Evolutionary conservation across 768 basidiomycete genomes (phyloP).

Genomic region (Exsudoporus frostii): DNA sequence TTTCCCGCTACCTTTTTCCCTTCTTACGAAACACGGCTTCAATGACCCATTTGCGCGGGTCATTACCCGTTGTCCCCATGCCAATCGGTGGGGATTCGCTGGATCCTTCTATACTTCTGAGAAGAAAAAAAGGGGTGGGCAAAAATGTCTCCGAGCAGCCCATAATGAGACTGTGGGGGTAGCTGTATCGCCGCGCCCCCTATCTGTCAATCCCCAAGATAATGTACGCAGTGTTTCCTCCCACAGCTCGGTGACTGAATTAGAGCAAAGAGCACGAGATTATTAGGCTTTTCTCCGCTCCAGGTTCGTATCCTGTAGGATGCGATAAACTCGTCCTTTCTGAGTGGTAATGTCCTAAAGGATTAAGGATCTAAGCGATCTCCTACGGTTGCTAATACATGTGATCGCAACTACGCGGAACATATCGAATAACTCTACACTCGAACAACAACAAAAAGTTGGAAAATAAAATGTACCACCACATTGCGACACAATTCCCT

Average conservation of each 20-base stretch:
- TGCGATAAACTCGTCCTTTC: neutral
- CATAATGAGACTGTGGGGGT: neutral
- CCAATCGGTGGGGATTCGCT: neutral
- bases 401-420: slow-evolving; percentile 1
- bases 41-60: neutral
- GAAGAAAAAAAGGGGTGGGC: neutral
- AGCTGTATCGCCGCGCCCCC: neutral
- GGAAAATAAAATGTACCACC: neutral
- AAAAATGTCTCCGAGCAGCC: neutral
- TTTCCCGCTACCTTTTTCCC: neutral
- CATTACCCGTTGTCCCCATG: neutral
- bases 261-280: neutral
- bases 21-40: neutral
- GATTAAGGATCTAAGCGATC: neutral
- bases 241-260: neutral
- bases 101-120: too few species aligned
- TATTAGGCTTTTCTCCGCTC: neutral
- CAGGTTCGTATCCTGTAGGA: neutral
- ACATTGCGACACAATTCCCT: neutral
- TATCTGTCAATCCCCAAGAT: neutral
- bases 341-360: neutral
- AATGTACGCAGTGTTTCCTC: neutral
- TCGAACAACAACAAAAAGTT: neutral
- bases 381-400: slow-evolving; percentile 5
- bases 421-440: slow-evolving; percentile 7